Evolutionary conservation across 164 flowering plant species (phyloP), one percentile per base, ranked within the genome.

Genomic region (Cinnamomum micranthum): DNA sequence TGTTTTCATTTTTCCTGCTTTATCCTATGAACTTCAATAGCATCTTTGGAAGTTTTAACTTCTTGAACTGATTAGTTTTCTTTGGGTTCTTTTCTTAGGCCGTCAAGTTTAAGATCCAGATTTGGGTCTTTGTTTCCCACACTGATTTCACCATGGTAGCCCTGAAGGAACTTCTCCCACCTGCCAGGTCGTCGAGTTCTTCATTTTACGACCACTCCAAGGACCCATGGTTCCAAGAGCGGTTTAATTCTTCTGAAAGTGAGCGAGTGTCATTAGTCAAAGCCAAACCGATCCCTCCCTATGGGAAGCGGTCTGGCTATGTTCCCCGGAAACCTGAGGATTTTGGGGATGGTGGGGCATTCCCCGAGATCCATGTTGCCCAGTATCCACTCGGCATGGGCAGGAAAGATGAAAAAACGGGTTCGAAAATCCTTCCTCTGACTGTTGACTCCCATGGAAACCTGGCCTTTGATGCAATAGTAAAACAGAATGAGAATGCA

Each of bases 301-400:
- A 95, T 72, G 27, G 88, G 80, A 86, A 90, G 69, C 88, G 98
- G 23, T 80, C 80, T 0, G 92, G 95, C 4, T 95, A 91, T 72
- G 81, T 87, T 33, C 98, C 98, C 1, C 78, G 97, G 2, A 93
- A 82, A 71, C 86, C 86, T 6, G 94, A 90, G 80, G 94, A 95
- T 81, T 91, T 91, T 79, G 95, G 97, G 1, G 97, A 94, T 84
- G 97, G 95, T 11, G 99, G 99, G 17, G 94, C 99, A 0, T 93
- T 90, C 69, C 97, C 99, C 1, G 98, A 95, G 84, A 95, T 95
- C 69, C 98, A 91, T 75, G 76, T 90, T 13, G 98, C 94, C 0
- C 97, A 93, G 77, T 93, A 91, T 75, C 98, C 97, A 1, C 92
- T 95, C 77, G 95, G 84, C 27, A 93, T 93, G 95, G 98, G 97